Evolutionary conservation across 2,329 filamentous ascomycete genomes (phyloP), one percentile per base, ranked within the genome.

Genomic region (Tolypocladium nubicola): DNA sequence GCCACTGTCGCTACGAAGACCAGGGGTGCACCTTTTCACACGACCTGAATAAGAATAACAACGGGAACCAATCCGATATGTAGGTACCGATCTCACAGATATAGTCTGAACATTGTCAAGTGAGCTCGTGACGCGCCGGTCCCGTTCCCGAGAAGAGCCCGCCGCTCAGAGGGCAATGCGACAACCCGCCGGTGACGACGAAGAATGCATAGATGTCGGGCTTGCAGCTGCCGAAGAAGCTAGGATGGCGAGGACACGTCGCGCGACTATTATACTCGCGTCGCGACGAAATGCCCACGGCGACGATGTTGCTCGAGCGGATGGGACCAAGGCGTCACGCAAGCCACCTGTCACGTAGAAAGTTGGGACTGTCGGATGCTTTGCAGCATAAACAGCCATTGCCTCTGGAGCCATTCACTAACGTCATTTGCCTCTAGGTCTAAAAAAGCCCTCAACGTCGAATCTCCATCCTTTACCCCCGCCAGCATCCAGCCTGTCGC

Each of bases 391-490:
- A 21, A 13, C 16, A 49, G 26, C 10, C 16, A 10, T 49, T 30
- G 26, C 21, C 14, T 4, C n/a, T 13, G 10, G 30, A 35, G 14
- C 4, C 30, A 21, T 21, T 21, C 35, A 10, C 47, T 50, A 21
- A 50, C 30, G 19, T 13, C 4, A 26, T 3, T 11, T 45, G 9
- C 30, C 45, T 49, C 59, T 59, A 80, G 78, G 59, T 68, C 76
- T 30, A 90, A 90, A 73, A 94, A 91, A 72, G 79, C 87, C 35
- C 80, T 99, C 63, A 99, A 96, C 71, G 94, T 96, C 67, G 94
- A 97, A 67, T 97, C 94, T 10, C 93, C 94, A 14, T 90, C 93
- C 53, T 99, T 99, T 71, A 97, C 90, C 0, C 93, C 93, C 7
- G 76, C 82, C 16, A 75, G 70, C 58, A 64, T 79, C 49, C 72